Evolutionary conservation across 106 monocot genomes (phyloP).

Genomic region (Dendrobium nobile): DNA sequence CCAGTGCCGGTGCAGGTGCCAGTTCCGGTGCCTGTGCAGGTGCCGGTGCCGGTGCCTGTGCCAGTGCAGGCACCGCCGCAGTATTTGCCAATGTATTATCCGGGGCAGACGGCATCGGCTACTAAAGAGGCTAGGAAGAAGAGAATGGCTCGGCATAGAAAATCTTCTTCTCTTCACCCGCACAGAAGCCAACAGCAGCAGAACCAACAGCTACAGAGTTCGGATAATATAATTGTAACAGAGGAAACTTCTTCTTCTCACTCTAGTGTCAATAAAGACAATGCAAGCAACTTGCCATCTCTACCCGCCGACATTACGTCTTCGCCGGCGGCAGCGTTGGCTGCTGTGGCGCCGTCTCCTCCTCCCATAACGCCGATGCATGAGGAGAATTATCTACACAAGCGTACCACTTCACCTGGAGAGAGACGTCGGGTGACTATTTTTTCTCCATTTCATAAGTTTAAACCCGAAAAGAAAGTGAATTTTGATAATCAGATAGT

Average conservation of each 20-base stretch:
- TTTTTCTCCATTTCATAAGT: too few species aligned
- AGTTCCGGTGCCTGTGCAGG: too few species aligned
- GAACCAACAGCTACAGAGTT: neutral
- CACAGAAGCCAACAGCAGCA: conserved; percentile 11
- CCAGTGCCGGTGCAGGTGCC: neutral
- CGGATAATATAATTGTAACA: neutral
- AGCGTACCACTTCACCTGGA: neutral
- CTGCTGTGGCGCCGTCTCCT: neutral
- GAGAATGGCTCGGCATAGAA: conserved; percentile 86
- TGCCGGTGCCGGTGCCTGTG: too few species aligned
- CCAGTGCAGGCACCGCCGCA: too few species aligned
- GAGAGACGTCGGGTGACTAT: neutral
- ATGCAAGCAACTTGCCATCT: conserved; percentile 7
- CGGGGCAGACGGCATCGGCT: conserved; percentile 25
- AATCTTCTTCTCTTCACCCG: conserved; percentile 28
- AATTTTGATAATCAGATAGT: neutral
- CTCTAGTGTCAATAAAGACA: neutral
- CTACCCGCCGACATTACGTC: neutral
- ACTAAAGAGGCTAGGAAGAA: conserved; percentile 91
- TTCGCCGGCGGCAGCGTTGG: too few species aligned
- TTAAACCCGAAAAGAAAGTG: neutral
- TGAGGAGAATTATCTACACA: neutral
- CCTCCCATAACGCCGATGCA: neutral
- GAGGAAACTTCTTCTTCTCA: neutral
- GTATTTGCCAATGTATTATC: too few species aligned